Base-by-base conservation (phyloP, 2,329 filamentous ascomycete species). In the Beauveria australis region DNA sequence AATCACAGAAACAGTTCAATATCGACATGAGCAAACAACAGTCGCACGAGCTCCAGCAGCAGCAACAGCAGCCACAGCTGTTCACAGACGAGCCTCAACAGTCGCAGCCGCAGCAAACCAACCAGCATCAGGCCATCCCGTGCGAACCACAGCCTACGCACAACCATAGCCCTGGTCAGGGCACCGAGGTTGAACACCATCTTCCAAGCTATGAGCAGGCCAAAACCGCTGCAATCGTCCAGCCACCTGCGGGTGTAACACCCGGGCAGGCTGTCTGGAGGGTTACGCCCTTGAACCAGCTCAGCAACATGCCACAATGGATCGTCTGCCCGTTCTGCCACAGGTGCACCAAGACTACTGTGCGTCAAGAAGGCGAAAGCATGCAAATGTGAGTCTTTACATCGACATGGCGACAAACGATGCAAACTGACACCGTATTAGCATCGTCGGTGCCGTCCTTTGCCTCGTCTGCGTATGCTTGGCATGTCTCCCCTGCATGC, bases 311-410 rank as follows among this genome's bases (percentile, higher is more conserved):
- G 24, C 66, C 69, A 2, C 63, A 70, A 52, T 69, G 63, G 63
- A 69, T 71, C 52, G 69, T 71, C 58, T 72, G 70, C 47, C 69
- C 69, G 1, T 71, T 70, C 53, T 72, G 70, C 62, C 61, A 67
- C 14, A 63, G 53, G 22, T 63, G 68, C 40, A 65, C 68, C 5
- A 61, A 60, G 62, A 69, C 67, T 3, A 54, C 52, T 16, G 56
- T 70, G 8, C 33, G 52, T 3, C 65, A 63, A 10, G 64, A 67
- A 18, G 69, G 70, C 19, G 65, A 63, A 0, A 30, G 55, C 14
- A 70, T 67, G 68, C 68, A 71, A 53, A 52, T 66, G 68, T 70
- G 60, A 64, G 64, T 64, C 6, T 14, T 5, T 30, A 30, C 30
- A 30, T 30, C 10, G 1, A 30, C 3, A 30, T 30, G 10, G 10